A percentile compares a stretch with the other conserved stretches of the same genome.
Conservation (phyloP, 2,329 filamentous ascomycete genomes). For the Aspergillus sp. region DNA sequence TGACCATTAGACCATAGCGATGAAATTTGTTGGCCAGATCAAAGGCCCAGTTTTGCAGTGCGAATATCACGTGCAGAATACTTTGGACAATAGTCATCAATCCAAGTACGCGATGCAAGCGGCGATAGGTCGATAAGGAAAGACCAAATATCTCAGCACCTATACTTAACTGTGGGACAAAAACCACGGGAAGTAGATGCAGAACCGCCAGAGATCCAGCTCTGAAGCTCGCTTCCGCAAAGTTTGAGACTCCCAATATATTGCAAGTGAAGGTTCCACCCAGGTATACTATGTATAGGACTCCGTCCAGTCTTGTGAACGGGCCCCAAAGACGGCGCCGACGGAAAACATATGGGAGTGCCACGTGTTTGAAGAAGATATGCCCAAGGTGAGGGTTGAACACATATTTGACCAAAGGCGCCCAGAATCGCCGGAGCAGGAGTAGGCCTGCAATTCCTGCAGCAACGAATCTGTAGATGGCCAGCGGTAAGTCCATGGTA, state of each 20-base stretch:
- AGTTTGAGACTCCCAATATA: not conserved
- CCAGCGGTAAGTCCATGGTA: too few relatives aligned
- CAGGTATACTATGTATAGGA: not conserved
- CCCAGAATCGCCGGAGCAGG: not conserved
- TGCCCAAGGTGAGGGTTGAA: not conserved
- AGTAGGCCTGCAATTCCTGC: not conserved
- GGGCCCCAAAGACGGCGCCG: conserved; percentile 1
- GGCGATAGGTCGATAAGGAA: conserved; percentile 1
- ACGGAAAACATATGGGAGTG: not conserved
- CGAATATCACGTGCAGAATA: not conserved
- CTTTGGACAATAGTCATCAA: not conserved
- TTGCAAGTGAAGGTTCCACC: conserved; percentile 2
- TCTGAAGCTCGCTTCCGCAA: not conserved
- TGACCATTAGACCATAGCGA: conserved; percentile 3
- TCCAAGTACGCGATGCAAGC: not conserved
- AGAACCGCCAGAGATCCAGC: conserved; percentile 1
- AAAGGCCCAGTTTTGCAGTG: not conserved
- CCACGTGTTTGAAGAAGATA: not conserved
- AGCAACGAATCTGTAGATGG: not conserved
- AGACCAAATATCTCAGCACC: not conserved
- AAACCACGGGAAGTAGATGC: conserved; percentile 1
- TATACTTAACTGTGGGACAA: conserved; percentile 1
- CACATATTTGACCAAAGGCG: not conserved
- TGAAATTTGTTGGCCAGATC: not conserved
- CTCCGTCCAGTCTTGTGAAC: not conserved